Conservation (phyloP, 768 basidiomycete species). For the Coprinellus aureogranulatus region DNA sequence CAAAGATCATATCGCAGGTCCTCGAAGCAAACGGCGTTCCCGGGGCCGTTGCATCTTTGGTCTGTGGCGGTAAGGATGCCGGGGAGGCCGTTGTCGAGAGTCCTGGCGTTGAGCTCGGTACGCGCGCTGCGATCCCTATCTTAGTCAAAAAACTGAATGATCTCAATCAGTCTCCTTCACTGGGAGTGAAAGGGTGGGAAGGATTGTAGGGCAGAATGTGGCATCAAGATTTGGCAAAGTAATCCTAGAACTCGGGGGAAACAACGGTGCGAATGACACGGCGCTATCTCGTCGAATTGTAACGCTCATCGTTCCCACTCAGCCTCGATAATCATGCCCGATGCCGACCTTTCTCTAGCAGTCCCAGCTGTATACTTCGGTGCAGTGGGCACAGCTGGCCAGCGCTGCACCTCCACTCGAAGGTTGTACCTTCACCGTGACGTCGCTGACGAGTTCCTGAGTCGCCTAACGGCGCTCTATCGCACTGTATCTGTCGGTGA, state of each 20-base stretch:
- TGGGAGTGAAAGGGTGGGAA: constrained; percentile 85
- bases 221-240: constrained; percentile 87
- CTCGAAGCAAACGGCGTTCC: constrained; percentile 81
- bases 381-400: constrained; percentile 77
- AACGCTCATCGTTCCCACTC: constrained; percentile 17
- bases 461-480: constrained; percentile 73
- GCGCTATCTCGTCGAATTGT: not conserved
- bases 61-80: constrained; percentile 78
- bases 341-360: constrained; percentile 88
- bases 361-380: constrained; percentile 92
- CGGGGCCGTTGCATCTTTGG: constrained; percentile 78
- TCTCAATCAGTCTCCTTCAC: constrained; percentile 82
- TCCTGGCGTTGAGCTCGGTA: constrained; percentile 75
- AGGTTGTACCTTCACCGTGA: constrained; percentile 83
- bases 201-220: constrained; percentile 83
- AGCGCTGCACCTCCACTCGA: constrained; percentile 88
- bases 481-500: constrained; percentile 75
- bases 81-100: constrained; percentile 80
- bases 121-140: constrained; percentile 7
- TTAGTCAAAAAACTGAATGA: constrained; percentile 7
- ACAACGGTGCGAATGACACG: constrained; percentile 67
- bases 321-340: constrained; percentile 92
- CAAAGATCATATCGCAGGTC: constrained; percentile 76
- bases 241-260: constrained; percentile 90
- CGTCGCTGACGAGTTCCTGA: constrained; percentile 75